Percentiles rank a stretch among this genome's conserved stretches.
Evolutionary conservation across 2,329 filamentous ascomycete genomes (phyloP).

Genomic region (Fusarium tanahbumbuense): DNA sequence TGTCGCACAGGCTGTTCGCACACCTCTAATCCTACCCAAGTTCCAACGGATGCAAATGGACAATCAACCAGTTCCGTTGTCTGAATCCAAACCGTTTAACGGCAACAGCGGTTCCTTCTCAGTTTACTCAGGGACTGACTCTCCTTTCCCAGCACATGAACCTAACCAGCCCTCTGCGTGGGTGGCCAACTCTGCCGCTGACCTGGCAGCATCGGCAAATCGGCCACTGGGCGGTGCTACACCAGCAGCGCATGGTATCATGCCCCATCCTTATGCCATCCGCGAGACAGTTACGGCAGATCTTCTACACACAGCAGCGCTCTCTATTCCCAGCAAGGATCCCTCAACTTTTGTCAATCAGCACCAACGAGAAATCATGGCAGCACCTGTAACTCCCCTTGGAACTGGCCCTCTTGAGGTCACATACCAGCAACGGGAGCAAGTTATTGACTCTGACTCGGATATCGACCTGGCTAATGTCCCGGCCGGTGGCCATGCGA

Average conservation of each 20-base stretch:
- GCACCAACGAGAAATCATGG: constrained; percentile 12
- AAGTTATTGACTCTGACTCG: background rate
- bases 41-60: constrained; percentile 24
- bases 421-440: constrained; percentile 16
- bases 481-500: background rate
- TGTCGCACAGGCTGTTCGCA: constrained; percentile 5
- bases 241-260: constrained; percentile 23
- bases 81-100: background rate
- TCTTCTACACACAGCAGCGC: constrained; percentile 11
- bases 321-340: background rate
- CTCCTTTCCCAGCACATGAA: constrained; percentile 17
- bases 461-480: constrained; percentile 3
- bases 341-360: constrained; percentile 11
- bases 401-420: constrained; percentile 24
- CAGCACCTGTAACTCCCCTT: background rate
- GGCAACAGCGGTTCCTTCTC: constrained; percentile 5
- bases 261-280: constrained; percentile 39
- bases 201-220: constrained; percentile 20
- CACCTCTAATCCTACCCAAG: constrained; percentile 22
- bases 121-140: constrained; percentile 7
- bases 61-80: constrained; percentile 17
- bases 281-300: constrained; percentile 35
- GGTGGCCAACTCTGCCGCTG: background rate
- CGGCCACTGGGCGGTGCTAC: background rate
- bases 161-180: constrained; percentile 17